Percentiles rank a stretch among this genome's conserved stretches.
phyloP scores from a whole-genome alignment of 495 filamentous ascomycete genomes.

The Penicillium ucsense region DNA sequence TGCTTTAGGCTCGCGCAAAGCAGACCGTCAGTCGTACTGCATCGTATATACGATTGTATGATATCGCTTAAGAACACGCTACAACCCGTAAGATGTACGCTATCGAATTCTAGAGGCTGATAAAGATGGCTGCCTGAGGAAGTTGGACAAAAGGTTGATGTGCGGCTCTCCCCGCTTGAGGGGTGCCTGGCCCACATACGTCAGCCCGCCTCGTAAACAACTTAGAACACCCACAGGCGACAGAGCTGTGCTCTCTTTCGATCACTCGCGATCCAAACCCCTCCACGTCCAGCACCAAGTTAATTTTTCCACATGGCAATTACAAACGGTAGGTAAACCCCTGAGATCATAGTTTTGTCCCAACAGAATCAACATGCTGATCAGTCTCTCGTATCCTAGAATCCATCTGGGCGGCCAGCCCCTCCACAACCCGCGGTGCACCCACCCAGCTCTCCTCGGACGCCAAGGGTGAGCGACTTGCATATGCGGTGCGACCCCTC shows the following conservation, averaged over 20 bases:
- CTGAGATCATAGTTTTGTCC: not conserved
- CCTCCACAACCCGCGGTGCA: constrained; percentile 74
- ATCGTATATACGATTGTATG: no score
- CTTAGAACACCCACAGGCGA: not conserved
- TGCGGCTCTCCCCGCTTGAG: constrained; percentile 4
- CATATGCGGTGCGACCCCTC: constrained; percentile 67
- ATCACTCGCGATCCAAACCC: not conserved
- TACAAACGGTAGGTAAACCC: constrained; percentile 25
- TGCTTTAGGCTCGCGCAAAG: no score
- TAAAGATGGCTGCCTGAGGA: no score
- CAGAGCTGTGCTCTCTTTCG: no score
- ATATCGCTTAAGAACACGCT: no score
- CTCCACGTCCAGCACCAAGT: constrained; percentile 1
- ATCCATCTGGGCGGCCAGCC: constrained; percentile 64
- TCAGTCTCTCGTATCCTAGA: constrained; percentile 31
- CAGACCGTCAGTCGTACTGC: no score
- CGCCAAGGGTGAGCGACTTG: constrained; percentile 82
- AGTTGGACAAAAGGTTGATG: not conserved
- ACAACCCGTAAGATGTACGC: no score
- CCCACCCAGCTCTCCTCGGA: constrained; percentile 87
- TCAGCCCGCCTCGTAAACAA: constrained; percentile 20
- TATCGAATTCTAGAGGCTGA: no score
- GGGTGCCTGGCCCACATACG: constrained; percentile 14
- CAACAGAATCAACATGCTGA: not conserved
- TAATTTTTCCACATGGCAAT: constrained; percentile 28